Evolutionary conservation across 139 green algal species (phyloP), one percentile per base, ranked within the genome.

Genomic region (Diplosphaera chodatii): DNA sequence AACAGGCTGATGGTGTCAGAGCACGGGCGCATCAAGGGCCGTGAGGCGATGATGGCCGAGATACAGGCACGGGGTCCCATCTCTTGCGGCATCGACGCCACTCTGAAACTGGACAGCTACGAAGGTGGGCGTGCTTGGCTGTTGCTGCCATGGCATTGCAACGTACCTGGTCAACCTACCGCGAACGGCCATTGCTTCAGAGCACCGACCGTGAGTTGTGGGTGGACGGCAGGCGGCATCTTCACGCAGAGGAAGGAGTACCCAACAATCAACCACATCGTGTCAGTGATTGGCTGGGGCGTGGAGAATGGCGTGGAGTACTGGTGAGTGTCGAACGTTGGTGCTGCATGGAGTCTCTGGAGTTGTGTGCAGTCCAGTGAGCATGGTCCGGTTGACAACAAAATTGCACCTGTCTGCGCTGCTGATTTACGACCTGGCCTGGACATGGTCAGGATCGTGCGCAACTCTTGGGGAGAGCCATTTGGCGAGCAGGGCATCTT

Each of bases 261-360:
- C 27, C 37, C 74, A 15, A 62, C 68, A 25, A 83, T 87, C 69
- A 96, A 96, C 84, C 93, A 97, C 75, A 83, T 96, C 55, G 79
- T 97, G 56, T 83, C 68, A 32, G 85, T 97, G 0, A 81, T 96
- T 18, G 93, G 93, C 40, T 97, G 91, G 91, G 90, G 86, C 25
- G 77, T 86, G 21, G 81, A 93, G 41, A 75, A 85, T 18, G 87
- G 78, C 30, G 79, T 86, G 2, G 83, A 93, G 69, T 90, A 86
- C 79, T 96, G 90, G 90, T 78, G 63, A 32, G 69, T 8, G n/a
- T n/a, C n/a, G n/a, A n/a, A n/a, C n/a, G n/a, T n/a, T n/a, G n/a
- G n/a, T n/a, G n/a, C n/a, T n/a, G n/a, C n/a, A n/a, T n/a, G n/a
- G n/a, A n/a, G n/a, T n/a, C n/a, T n/a, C n/a, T n/a, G n/a, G n/a